Percentiles rank a stretch among this genome's conserved stretches.
Evolutionary conservation across 371 early-diverging fungal genomes (phyloP).

Genomic region (Haplosporangium sp.): DNA sequence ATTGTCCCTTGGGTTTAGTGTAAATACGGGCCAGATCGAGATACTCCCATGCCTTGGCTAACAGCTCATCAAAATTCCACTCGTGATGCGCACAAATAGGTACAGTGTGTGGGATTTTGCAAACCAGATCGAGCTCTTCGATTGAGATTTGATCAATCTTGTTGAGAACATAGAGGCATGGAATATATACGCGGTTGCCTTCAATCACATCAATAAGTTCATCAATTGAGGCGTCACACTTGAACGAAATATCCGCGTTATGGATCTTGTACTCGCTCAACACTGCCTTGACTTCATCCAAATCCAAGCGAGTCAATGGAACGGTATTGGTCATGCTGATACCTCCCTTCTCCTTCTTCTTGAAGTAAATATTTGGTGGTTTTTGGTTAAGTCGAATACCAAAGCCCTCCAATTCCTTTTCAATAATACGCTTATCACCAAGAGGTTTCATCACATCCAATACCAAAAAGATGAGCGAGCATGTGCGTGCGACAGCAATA

Average conservation of each 20-base stretch:
- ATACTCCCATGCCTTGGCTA: constrained; percentile 95
- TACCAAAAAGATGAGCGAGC: constrained; percentile 94
- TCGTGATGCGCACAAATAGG: constrained; percentile 98
- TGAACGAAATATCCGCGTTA: constrained; percentile 93
- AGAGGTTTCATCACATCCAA: constrained; percentile 97
- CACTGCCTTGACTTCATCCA: constrained; percentile 89
- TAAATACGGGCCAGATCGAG: constrained; percentile 80
- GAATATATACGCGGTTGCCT: constrained; percentile 86
- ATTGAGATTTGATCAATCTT: constrained; percentile 96
- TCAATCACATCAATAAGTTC: constrained; percentile 98
- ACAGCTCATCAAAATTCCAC: constrained; percentile 99
- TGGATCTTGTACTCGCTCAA: constrained; percentile 93
- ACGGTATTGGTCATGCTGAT: constrained; percentile 92
- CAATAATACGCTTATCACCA: constrained; percentile 94
- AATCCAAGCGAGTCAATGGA: constrained; percentile 86
- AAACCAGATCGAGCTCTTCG: constrained; percentile 94
- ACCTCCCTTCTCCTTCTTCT: constrained; percentile 96
- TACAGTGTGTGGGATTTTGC: constrained; percentile 98
- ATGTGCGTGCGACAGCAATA: constrained; percentile 94
- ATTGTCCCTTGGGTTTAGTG: constrained; percentile 98
- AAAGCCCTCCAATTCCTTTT: constrained; percentile 98
- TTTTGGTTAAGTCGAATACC: constrained; percentile 98
- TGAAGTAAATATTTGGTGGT: constrained; percentile 96
- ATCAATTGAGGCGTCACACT: constrained; percentile 89
- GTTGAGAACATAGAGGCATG: constrained; percentile 93